Base-by-base conservation (phyloP, 139 green algal species). In the Picochlorum sp. region DNA sequence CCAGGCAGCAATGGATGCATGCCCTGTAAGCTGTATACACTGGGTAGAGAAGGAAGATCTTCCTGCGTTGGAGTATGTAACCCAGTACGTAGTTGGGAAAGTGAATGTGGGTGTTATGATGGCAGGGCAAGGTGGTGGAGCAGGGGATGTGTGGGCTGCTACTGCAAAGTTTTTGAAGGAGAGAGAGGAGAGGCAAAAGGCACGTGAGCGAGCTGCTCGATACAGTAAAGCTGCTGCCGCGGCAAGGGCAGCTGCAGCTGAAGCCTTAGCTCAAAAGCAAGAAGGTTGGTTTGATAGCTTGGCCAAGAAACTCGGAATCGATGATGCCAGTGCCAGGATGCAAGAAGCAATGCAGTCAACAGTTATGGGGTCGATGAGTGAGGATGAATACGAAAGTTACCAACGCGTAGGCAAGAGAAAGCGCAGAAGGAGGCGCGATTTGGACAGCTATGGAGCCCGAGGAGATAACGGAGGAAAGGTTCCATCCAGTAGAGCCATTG, bases 11-110 rank as follows among this genome's bases (percentile, higher is more conserved):
- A 80, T 82, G 29, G 80, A 87, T 28, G 78, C 76, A 2, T 94
- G 86, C 72, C 86, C 86, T 3, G 86, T 94, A 2, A 75, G 67
- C 61, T 94, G 85, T 78, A 94, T 94, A 51, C 82, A 91, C 72
- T 90, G 83, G 85, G 86, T 95, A 28, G 35, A 85, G 13, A 77
- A 74, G 43, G 62, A 76, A 12, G 59, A 94, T 26, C 68, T 94
- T 58, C 65, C 85, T 4, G 68, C 82, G 0, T 66, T 92, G 39
- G 86, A 94, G 76, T 86, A 84, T 39, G 78, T 91, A 18, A 86
- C 79, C 57, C 82, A 78, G 47, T 58, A 81, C 47, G 67, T 75
- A 40, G 59, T 81, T 33, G 61, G 52, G 24, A 68, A 73, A 16
- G 65, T 77, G 2, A 81, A 86, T 53, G 86, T 94, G 36, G 80